These are phyloP conservation scores for Apostasia ramifera DNA, from an alignment of 106 monocot species.

Conservation along the genomic window DNA sequence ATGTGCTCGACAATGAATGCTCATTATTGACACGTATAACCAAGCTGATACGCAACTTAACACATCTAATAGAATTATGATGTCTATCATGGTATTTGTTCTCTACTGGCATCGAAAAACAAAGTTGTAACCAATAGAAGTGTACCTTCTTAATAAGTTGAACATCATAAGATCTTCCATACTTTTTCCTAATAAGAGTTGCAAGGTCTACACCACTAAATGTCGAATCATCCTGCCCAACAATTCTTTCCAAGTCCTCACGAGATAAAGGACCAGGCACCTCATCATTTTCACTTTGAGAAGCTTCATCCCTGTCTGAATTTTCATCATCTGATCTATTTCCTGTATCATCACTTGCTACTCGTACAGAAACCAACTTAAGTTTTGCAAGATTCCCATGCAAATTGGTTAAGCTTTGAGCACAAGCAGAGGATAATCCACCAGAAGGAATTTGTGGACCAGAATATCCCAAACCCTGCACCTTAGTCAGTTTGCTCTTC, in stretches of 20 bases:
- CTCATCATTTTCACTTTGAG: slow-evolving; percentile 22
- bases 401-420: slow-evolving; percentile 11
- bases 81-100: too few species aligned
- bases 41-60: too few species aligned
- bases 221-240: slow-evolving; percentile 70
- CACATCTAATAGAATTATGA: too few species aligned
- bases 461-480: slow-evolving; percentile 31
- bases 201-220: slow-evolving; percentile 95
- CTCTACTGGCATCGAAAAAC: neutral
- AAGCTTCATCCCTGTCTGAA: slow-evolving; percentile 22
- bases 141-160: slow-evolving; percentile 93
- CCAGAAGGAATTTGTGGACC: slow-evolving; percentile 18
- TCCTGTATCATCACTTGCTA: slow-evolving; percentile 29
- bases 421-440: slow-evolving; percentile 26
- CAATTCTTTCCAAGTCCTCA: slow-evolving; percentile 73
- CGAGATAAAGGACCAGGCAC: slow-evolving; percentile 38
- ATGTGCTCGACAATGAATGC: too few species aligned
- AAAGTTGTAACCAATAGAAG: neutral
- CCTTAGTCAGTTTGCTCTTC: slow-evolving; percentile 33
- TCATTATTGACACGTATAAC: too few species aligned
- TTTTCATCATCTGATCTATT: slow-evolving; percentile 32
- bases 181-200: slow-evolving; percentile 89
- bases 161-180: slow-evolving; percentile 97
- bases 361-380: slow-evolving; percentile 31
- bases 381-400: slow-evolving; percentile 8